Evolutionary conservation across 805 yeast genomes (phyloP), one percentile per base, ranked within the genome.

Genomic region (Sugiyamaella mastotermitis): DNA sequence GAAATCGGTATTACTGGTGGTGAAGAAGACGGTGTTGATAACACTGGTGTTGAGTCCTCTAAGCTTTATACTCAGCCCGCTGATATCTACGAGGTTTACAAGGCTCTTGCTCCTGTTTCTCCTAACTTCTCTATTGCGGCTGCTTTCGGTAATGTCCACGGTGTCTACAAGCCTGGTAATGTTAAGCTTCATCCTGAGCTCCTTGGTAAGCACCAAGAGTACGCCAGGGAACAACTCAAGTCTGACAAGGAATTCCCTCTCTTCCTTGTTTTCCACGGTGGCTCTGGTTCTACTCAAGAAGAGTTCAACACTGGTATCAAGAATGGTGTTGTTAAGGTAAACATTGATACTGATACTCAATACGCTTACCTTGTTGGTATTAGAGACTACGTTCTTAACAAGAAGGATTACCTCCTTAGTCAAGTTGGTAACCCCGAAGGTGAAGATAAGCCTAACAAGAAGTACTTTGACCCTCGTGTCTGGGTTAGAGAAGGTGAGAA

Each of bases 1-100:
- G 98, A 92, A 77, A 92, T 92, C 65, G 98, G 98, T 80, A 92
- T 92, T 80, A 92, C 98, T 66, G 98, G 98, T 73, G 98, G 98
- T 81, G 98, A 92, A 76, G 98, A 92, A 74, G 98, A 92, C 65
- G 98, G 98, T 80, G 98, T 92, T 61, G 92, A 92, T 82, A 92
- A 92, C 79, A 94, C 90, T 70, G 75, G 78, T 66, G 96, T 85
- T 52, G 77, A 78, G 62, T 82, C 83, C 71, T 87, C 83, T 49
- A 65, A 83, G 50, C 74, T 92, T 58, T 92, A 90, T 83, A 92
- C 98, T 56, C 78, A 80, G 57, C 86, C 98, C 58, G 95, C 84
- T 72, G 90, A 95, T 55, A 95, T 92, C 40, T 92, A 64, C 71
- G 78, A 77, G 52, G 97, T 92, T 58, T 75, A 86, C 80, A 72